Base-by-base conservation (phyloP, 257 asterid genomes). In the Capsicum pubescens region DNA sequence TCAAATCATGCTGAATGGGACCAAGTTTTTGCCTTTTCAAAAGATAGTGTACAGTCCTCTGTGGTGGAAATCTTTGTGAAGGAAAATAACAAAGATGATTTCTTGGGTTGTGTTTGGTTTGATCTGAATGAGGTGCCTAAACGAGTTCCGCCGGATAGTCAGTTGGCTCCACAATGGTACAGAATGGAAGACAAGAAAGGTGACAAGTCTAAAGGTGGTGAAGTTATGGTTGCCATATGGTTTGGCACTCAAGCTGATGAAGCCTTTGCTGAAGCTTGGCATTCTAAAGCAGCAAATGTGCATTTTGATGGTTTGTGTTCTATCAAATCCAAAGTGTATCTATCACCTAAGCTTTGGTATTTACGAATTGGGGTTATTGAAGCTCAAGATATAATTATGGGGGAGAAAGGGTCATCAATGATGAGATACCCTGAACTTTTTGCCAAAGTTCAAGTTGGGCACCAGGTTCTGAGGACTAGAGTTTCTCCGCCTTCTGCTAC, bases 171-270 rank as follows among this genome's bases (percentile, higher is more conserved):
- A 1, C 97, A 94, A 8, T 94, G 98, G 98, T 92, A 89, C 68
- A 87, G 95, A 91, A 91, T 92, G 95, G 98, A 91, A 87, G 97
- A 93, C 72, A 90, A 87, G 87, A 93, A 93, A 68, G 98, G 98
- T 0, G 98, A 94, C 7, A 89, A 92, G 87, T 74, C 86, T 1
- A 92, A 94, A 71, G 87, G 91, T 5, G 92, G 93, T 36, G 98
- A 94, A 61, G 86, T 94, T 7, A 94, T 94, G 98, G 91, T 90
- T 10, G 86, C 97, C 0, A 91, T 93, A 16, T 94, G 98, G 98
- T 93, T 93, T 32, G 98, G 98, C 7, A 94, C 98, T 26, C 98
- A 94, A 42, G 98, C 98, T 0, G 98, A 94, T 10, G 97, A 93
- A 84, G 97, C 97, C 1, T 94, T 94, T 42, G 89, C 97, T 0